Base-by-base conservation (phyloP, 108 stramenopile species). In the Nitzschia sp. region DNA sequence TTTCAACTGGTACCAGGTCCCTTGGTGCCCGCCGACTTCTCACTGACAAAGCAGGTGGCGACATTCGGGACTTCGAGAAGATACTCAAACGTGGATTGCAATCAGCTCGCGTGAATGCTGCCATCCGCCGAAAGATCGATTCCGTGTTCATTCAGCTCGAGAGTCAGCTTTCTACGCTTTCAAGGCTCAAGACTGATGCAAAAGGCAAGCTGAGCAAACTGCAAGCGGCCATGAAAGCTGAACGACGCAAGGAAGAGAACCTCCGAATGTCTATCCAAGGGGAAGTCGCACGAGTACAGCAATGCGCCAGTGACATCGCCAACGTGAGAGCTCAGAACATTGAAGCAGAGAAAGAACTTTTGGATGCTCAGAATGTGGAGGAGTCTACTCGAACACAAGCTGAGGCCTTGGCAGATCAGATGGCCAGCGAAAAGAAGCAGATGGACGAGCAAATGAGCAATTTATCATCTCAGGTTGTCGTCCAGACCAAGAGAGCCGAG, bases 41-140 rank as follows among this genome's bases (percentile, higher is more conserved):
- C 4, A 67, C 61, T 2, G 81, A 78, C 29, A 66, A 64, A 30
- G 66, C 75, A 16, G 75, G 79, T 1, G 77, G 76, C 46, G 78
- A 75, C 19, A 70, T 80, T 27, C 80, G 82, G 56, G 73, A 73
- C 6, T 85, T 91, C 44, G 85, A 87, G 55, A 53, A 57, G 45
- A 81, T 73, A 45, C 65, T 91, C 56, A 82, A 85, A 53, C 61
- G 72, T 38, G 84, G 80, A 11, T 45, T 91, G 50, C 68, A 66
- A 32, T 64, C 73, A 1, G 82, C 82, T n/a, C 71, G 73, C 17
- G 48, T 78, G 0, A 65, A 85, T 36, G 53, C 57, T 2, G 50
- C 57, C 16, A 77, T 71, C 32, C 69, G 73, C 33, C 71, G 78
- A 23, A 81, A 85, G 52, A 68, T 88, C 26, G 83, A 86, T 45